Percentiles rank a stretch among this genome's conserved stretches.
Conservation (phyloP, 2,329 filamentous ascomycete genomes). For the Colletotrichum abscissum region DNA sequence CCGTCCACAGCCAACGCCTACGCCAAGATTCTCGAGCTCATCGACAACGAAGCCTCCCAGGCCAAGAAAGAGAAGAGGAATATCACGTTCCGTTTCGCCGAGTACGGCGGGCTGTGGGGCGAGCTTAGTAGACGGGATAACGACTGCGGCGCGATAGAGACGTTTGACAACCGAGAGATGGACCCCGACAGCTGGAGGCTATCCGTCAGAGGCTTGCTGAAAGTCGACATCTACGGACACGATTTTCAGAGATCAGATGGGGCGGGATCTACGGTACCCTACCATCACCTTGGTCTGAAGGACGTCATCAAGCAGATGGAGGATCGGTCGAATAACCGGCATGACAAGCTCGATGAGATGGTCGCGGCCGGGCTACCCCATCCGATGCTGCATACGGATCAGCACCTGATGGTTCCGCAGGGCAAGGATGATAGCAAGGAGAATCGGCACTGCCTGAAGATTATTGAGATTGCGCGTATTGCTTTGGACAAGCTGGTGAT, state of each 20-base stretch:
- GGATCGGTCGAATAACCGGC: constrained; percentile 58
- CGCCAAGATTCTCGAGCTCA: constrained; percentile 62
- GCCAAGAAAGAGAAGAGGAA: constrained; percentile 55
- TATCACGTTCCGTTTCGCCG: constrained; percentile 57
- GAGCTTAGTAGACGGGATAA: constrained; percentile 39
- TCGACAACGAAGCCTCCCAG: constrained; percentile 61
- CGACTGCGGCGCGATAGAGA: constrained; percentile 42
- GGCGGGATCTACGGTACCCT: background rate
- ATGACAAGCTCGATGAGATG: constrained; percentile 61
- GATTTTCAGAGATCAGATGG: constrained; percentile 38
- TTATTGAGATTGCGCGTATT: constrained; percentile 65
- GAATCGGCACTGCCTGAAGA: constrained; percentile 57
- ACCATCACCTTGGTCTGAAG: constrained; percentile 59
- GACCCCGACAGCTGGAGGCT: constrained; percentile 65
- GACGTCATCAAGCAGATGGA: constrained; percentile 67
- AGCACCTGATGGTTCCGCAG: constrained; percentile 42
- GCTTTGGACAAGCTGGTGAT: constrained; percentile 68
- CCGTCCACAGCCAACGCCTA: constrained; percentile 70
- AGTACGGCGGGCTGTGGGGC: constrained; percentile 63
- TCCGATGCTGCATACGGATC: constrained; percentile 40
- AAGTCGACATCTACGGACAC: constrained; percentile 68
- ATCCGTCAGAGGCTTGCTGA: constrained; percentile 64
- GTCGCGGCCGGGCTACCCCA: constrained; percentile 50
- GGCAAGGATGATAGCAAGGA: constrained; percentile 50
- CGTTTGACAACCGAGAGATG: constrained; percentile 57